Evolutionary conservation across 2,329 filamentous ascomycete species (phyloP).

Genomic region (Xylariales sp.): DNA sequence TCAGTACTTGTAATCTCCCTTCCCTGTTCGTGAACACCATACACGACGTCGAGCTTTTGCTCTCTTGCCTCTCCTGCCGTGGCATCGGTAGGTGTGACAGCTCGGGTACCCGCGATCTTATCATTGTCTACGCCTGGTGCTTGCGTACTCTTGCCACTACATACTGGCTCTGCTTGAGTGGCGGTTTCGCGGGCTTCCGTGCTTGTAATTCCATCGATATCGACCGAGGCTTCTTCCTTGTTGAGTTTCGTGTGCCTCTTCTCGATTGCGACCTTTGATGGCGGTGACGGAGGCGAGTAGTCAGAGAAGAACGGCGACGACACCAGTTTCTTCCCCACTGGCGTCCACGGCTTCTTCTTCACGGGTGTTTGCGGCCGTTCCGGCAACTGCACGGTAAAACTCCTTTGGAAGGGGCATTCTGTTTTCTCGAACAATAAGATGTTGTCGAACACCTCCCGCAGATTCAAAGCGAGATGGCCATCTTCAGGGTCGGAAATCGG

Average conservation of each 20-base stretch:
- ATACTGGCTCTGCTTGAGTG: no score
- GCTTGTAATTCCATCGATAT: no score
- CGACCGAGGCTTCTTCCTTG: no score
- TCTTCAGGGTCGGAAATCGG: constrained; percentile 63
- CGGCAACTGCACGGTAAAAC: constrained; percentile 70
- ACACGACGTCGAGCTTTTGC: no score
- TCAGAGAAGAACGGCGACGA: constrained; percentile 31
- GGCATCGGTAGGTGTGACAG: no score
- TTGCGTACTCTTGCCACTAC: no score
- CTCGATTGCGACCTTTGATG: constrained; percentile 14
- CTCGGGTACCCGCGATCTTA: no score
- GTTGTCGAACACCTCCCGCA: constrained; percentile 66
- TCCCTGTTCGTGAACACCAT: no score
- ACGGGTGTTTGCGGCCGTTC: constrained; percentile 61
- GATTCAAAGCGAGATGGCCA: constrained; percentile 54
- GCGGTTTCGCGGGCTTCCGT: no score
- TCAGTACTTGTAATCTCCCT: no score
- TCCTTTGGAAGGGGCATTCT: constrained; percentile 75
- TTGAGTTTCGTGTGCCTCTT: constrained; percentile 17
- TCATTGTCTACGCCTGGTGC: no score
- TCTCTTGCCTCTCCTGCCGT: no score
- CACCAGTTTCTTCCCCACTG: constrained; percentile 38
- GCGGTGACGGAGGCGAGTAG: constrained; percentile 16
- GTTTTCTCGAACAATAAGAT: constrained; percentile 85
- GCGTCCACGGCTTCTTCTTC: constrained; percentile 66